Evolutionary conservation across 2,329 filamentous ascomycete species (phyloP), one percentile per base, ranked within the genome.

Genomic region (Nigrospora oryzae): DNA sequence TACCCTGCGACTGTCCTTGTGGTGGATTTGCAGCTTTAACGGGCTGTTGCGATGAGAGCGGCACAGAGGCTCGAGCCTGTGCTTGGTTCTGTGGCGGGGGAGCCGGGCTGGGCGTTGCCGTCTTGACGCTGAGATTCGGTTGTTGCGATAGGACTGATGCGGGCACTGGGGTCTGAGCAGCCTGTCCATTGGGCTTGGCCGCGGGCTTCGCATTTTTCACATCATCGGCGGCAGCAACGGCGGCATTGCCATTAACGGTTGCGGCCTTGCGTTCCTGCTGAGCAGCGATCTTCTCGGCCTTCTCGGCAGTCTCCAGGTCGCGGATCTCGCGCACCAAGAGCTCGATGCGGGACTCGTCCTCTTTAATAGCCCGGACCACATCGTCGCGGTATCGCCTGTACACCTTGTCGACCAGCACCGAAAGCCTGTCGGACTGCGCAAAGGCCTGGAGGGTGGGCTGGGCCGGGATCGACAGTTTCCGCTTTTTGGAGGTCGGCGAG

Each of bases 311-410:
- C 60, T 90, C 79, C 40, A 93, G 74, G 46, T 81, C 74, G 35
- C 72, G 68, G 42, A 94, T 79, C 52, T 95, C 84, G 47, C 71
- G 71, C 61, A 81, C 76, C 37, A 91, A 65, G 15, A 67, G 66
- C 23, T 76, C 73, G 57, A 84, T 85, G 42, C 70, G 73, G 47
- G 72, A 74, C 67, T 96, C 90, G 49, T 93, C 84, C 45, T 85
- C 78, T 47, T 77, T 73, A 47, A 96, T 86, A 56, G 84, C 76
- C 45, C 71, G 69, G n/a, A 89, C 74, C 40, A 84, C 71, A 37
- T 83, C 70, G 38, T 84, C 79, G 51, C 82, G 77, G 61, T 94
- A 96, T 49, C 79, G 75, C 12, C 77, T 74, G 59, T 93, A 94
- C 2, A 95, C 72, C 51, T 83, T 80, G 46, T 83, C 73, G 13